Base-by-base conservation (phyloP, 139 green algal genomes). In the Marvania coccoides region DNA sequence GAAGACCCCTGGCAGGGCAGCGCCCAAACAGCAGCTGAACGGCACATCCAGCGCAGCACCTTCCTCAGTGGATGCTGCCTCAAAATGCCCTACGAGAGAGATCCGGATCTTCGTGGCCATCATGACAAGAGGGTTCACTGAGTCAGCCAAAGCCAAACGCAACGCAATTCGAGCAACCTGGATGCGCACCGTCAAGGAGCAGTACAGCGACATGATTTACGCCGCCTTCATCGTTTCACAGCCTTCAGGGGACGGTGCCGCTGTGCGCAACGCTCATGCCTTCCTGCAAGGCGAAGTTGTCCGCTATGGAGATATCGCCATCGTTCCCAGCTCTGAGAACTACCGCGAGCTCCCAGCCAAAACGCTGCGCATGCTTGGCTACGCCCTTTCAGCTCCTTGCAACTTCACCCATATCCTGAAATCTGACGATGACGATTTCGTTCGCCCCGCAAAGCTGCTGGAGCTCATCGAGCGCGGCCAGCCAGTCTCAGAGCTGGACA, bases 391-490 rank as follows among this genome's bases (percentile, higher is more conserved):
- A 9, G 67, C 61, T 0, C 12, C 35, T 1, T 78, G 71, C 47
- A 28, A 57, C 4, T 88, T 70, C 48, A 89, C 83, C 0, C 83
- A 89, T 36, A 66, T 89, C 4, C 30, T 84, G 1, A 89, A 89
- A 48, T 82, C 73, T 1, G 83, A 89, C 40, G 83, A 89, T 30
- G 83, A 89, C 48, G 80, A 77, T 19, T 89, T 77, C 61, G 37
- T 89, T 0, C 38, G 82, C 10, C 40, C 71, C 4, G 40, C 47
- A 3, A 55, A 73, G 15, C 58, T 85, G 13, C 6, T 78, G 23
- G 34, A 58, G 0, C 54, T 66, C 10, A 66, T 66, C 24, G 13
- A 66, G 8, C n/a, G n/a, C 9, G 59, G 59, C 6, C 30, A 28
- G 13, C 38, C 54, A 23, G 13, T 39, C 38, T 13, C 15, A 40